phyloP scores from a whole-genome alignment of 2,329 filamentous ascomycete species.

The Fusarium sp. region DNA sequence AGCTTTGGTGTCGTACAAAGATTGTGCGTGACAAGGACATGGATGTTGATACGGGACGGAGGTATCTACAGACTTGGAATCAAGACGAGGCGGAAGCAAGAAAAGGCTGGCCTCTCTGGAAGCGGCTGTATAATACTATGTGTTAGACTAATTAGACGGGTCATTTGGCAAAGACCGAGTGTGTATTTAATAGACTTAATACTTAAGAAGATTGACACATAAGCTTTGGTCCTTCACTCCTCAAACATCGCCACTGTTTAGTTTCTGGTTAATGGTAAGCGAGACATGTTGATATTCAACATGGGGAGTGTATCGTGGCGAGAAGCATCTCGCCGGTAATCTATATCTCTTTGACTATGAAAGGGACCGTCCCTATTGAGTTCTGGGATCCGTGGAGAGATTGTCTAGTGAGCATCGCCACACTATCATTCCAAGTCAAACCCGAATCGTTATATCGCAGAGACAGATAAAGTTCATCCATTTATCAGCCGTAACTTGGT shows the following conservation, averaged over 20 bases:
- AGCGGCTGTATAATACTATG: constrained; percentile 76
- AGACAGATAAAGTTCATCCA: not conserved
- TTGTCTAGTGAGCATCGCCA: not conserved
- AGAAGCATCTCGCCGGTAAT: too few relatives aligned
- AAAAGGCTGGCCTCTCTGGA: constrained; percentile 78
- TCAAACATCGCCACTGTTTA: not conserved
- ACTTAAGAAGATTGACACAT: not conserved
- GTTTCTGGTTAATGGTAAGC: not conserved
- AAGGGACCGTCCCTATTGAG: too few relatives aligned
- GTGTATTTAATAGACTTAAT: not conserved
- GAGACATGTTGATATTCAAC: not conserved
- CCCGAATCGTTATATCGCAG: not conserved
- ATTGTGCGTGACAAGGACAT: constrained; percentile 77
- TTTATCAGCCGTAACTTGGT: not conserved
- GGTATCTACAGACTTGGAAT: constrained; percentile 82
- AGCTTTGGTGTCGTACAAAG: constrained; percentile 75
- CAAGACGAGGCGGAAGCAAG: constrained; percentile 82
- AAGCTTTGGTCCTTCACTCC: not conserved
- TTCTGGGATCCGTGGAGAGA: not conserved
- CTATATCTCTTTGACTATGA: too few relatives aligned
- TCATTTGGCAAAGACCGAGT: not conserved
- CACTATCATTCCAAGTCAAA: not conserved
- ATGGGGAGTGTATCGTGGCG: not conserved
- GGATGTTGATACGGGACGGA: constrained; percentile 85
- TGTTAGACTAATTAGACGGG: constrained; percentile 58